These are phyloP conservation scores for Cercis canadensis DNA, from an alignment of 306 rosid genomes.

Conservation along the genomic window DNA sequence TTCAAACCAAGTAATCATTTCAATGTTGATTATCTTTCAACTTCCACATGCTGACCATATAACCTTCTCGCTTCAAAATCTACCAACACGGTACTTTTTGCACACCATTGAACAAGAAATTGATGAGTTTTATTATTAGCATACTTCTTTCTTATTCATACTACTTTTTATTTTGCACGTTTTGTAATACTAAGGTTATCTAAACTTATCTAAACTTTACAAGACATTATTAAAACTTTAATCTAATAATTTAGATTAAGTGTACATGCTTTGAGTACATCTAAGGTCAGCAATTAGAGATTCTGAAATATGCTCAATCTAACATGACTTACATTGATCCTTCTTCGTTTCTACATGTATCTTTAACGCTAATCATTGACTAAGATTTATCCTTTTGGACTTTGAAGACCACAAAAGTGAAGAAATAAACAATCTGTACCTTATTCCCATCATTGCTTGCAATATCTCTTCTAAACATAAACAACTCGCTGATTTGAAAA, in stretches of 20 bases:
- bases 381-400: conserved; percentile 4
- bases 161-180: too few species aligned
- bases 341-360: background rate
- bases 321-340: conserved; percentile 16
- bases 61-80: background rate
- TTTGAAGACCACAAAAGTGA: conserved; percentile 1
- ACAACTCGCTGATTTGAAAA: conserved; percentile 18
- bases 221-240: too few species aligned
- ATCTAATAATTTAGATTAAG: too few species aligned
- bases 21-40: background rate
- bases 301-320: too few species aligned
- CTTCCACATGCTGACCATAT: background rate
- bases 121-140: too few species aligned
- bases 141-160: too few species aligned
- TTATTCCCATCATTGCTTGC: conserved; percentile 8
- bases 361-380: background rate
- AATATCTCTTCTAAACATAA: conserved; percentile 23
- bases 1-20: conserved; percentile 23
- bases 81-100: background rate
- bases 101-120: background rate
- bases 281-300: too few species aligned
- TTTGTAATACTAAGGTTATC: too few species aligned
- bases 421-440: background rate
- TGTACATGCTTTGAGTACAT: too few species aligned
- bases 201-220: too few species aligned